phyloP scores from a whole-genome alignment of 2,329 filamentous ascomycete species.

The Ceratocystiopsis brevicomis region DNA sequence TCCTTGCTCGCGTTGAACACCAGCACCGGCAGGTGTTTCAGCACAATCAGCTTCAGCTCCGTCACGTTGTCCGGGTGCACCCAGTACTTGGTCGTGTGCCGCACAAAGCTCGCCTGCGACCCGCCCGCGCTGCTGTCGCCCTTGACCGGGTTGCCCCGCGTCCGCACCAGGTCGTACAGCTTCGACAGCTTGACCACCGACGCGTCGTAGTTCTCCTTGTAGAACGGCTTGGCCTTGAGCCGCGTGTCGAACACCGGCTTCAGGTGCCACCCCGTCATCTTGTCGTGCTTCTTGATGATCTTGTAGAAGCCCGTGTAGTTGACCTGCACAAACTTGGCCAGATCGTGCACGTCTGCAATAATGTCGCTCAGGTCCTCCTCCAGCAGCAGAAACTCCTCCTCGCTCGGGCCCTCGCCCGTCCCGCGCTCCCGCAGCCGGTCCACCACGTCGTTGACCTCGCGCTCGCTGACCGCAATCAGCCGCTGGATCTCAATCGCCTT shows the following conservation, averaged over 20 bases:
- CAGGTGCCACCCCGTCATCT: constrained; percentile 84
- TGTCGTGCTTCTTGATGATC: constrained; percentile 99
- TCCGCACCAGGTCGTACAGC: constrained; percentile 87
- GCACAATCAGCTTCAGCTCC: constrained; percentile 89
- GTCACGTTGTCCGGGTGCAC: constrained; percentile 97
- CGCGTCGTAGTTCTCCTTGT: constrained; percentile 95
- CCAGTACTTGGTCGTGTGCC: constrained; percentile 98
- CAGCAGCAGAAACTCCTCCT: constrained; percentile 84
- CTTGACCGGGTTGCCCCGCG: constrained; percentile 76
- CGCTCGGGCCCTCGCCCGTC: constrained; percentile 42
- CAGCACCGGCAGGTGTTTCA: constrained; percentile 91
- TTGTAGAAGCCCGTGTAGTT: constrained; percentile 99
- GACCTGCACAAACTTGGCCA: constrained; percentile 93
- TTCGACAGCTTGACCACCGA: constrained; percentile 89
- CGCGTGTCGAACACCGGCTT: constrained; percentile 90
- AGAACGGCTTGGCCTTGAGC: constrained; percentile 91
- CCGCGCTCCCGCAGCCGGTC: constrained; percentile 48
- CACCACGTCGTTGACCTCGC: constrained; percentile 78
- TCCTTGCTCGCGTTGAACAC: constrained; percentile 97
- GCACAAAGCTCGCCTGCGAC: constrained; percentile 83
- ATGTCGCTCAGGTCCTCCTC: constrained; percentile 94
- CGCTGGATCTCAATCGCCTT: constrained; percentile 92
- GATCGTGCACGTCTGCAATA: constrained; percentile 93
- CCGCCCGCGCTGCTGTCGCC: constrained; percentile 86
- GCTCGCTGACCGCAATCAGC: constrained; percentile 71